These are phyloP conservation scores for Trichoderma lentiforme DNA, from an alignment of 2,329 filamentous ascomycete genomes.

Conservation along the genomic window DNA sequence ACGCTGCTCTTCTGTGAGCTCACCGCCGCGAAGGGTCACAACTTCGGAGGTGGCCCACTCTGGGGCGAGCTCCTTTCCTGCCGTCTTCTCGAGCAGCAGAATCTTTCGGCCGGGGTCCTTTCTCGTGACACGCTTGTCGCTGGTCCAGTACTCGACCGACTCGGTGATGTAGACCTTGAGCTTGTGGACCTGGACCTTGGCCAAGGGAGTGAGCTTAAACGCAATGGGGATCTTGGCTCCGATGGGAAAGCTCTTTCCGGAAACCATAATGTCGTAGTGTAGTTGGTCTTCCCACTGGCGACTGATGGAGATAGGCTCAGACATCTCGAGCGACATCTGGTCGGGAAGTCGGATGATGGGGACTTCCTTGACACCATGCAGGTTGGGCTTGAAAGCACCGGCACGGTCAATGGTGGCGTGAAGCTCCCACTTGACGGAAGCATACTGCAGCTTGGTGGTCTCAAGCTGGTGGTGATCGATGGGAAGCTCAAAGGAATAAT, in stretches of 20 bases:
- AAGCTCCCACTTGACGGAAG: slow-evolving; percentile 82
- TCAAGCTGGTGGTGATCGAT: slow-evolving; percentile 87
- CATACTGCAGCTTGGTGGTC: slow-evolving; percentile 82
- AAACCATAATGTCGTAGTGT: slow-evolving; percentile 94
- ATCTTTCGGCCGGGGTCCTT: slow-evolving; percentile 83
- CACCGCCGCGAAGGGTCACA: slow-evolving; percentile 74
- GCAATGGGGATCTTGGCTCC: slow-evolving; percentile 86
- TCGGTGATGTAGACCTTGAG: slow-evolving; percentile 91
- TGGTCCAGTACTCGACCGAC: slow-evolving; percentile 86
- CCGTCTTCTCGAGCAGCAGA: slow-evolving; percentile 81
- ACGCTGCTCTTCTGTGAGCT: slow-evolving; percentile 55
- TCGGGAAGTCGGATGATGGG: slow-evolving; percentile 80
- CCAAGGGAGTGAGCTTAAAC: slow-evolving; percentile 87
- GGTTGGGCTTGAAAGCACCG: slow-evolving; percentile 84
- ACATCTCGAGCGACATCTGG: slow-evolving; percentile 83
- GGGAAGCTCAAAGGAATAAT: slow-evolving; percentile 77
- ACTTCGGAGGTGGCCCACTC: slow-evolving; percentile 74
- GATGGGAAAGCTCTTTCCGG: slow-evolving; percentile 89
- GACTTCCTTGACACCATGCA: slow-evolving; percentile 79
- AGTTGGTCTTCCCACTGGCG: slow-evolving; percentile 93
- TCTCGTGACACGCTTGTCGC: slow-evolving; percentile 77
- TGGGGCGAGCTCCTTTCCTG: slow-evolving; percentile 71
- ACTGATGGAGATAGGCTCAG: slow-evolving; percentile 90
- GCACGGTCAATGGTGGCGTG: slow-evolving; percentile 82
- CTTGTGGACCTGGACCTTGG: slow-evolving; percentile 89